Conservation (phyloP, 768 basidiomycete species). For the Boletus barrowsii region DNA sequence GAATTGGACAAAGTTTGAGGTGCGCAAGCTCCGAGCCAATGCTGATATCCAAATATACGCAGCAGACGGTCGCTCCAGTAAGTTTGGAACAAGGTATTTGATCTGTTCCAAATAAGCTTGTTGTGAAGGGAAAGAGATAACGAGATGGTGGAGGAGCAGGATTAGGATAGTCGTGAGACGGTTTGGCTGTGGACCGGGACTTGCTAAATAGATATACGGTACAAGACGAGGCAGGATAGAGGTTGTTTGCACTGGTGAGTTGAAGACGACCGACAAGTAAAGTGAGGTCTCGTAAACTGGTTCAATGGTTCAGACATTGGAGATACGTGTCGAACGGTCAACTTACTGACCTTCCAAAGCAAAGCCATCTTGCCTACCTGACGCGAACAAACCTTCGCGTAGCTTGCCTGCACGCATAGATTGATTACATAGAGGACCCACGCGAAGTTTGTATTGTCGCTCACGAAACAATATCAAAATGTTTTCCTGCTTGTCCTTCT, state of each 20-base stretch:
- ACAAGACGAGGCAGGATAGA: conserved; percentile 62
- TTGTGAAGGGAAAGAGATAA: conserved; percentile 64
- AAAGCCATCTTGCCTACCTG: conserved; percentile 57
- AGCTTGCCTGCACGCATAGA: conserved; percentile 64
- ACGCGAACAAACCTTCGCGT: conserved; percentile 67
- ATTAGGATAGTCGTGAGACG: conserved; percentile 39
- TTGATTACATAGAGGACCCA: background rate
- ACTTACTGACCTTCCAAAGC: conserved; percentile 58
- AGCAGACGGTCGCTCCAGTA: conserved; percentile 37
- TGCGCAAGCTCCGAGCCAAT: conserved; percentile 51
- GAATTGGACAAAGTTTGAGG: conserved; percentile 52
- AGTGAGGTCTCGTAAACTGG: conserved; percentile 75
- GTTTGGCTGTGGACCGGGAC: conserved; percentile 13
- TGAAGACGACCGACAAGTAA: conserved; percentile 60
- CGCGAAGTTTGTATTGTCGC: conserved; percentile 21
- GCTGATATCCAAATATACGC: conserved; percentile 49
- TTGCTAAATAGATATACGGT: conserved; percentile 41
- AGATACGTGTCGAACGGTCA: background rate
- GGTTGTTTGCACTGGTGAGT: conserved; percentile 56
- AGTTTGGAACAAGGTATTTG: conserved; percentile 21
- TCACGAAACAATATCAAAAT: conserved; percentile 70
- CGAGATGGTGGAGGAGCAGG: conserved; percentile 57
- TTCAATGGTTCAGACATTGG: background rate
- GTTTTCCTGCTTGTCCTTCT: conserved; percentile 59
- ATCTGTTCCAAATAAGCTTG: conserved; percentile 39